Percentiles rank a stretch among this genome's conserved stretches.
Evolutionary conservation across 2,329 filamentous ascomycete species (phyloP).

Genomic region (Celoporthe dispersa): DNA sequence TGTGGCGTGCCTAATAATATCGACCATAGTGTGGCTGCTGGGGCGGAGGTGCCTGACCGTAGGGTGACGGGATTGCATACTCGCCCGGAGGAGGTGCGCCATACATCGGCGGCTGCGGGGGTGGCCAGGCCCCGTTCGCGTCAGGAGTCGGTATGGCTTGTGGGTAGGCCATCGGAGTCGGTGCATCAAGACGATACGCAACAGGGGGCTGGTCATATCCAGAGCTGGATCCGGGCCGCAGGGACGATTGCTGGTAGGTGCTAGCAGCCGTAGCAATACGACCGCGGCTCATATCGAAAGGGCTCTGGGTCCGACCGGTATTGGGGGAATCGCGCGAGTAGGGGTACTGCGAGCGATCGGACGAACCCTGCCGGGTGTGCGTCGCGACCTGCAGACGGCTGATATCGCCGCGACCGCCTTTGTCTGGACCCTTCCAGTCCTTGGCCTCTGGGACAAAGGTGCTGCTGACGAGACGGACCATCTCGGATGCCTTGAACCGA

Average conservation of each 20-base stretch:
- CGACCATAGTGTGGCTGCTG: slow-evolving; percentile 27
- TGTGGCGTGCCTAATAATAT: slow-evolving; percentile 25
- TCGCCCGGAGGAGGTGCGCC: slow-evolving; percentile 22
- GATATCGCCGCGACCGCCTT: slow-evolving; percentile 35
- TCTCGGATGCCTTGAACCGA: slow-evolving; percentile 69
- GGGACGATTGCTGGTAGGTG: slow-evolving; percentile 56
- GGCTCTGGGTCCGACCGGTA: slow-evolving; percentile 49
- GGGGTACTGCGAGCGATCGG: slow-evolving; percentile 32
- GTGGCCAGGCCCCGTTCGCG: slow-evolving; percentile 23
- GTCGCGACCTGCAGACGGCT: slow-evolving; percentile 31
- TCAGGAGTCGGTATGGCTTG: slow-evolving; percentile 24
- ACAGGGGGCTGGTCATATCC: slow-evolving; percentile 42
- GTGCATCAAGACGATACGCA: slow-evolving; percentile 34
- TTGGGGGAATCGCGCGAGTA: slow-evolving; percentile 34
- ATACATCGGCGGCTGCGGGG: slow-evolving; percentile 17
- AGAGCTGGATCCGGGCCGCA: slow-evolving; percentile 52
- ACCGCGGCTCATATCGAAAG: slow-evolving; percentile 46
- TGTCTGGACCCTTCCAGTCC: slow-evolving; percentile 55
- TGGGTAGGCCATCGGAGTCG: slow-evolving; percentile 22
- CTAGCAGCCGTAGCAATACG: slow-evolving; percentile 45
- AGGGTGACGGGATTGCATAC: slow-evolving; percentile 21
- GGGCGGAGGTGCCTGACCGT: slow-evolving; percentile 27
- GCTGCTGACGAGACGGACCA: slow-evolving; percentile 75
- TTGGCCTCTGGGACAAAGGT: slow-evolving; percentile 67
- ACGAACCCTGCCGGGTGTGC: slow-evolving; percentile 34